Evolutionary conservation across 2,329 filamentous ascomycete genomes (phyloP), one percentile per base, ranked within the genome.

Genomic region (Ilyonectria sp.): DNA sequence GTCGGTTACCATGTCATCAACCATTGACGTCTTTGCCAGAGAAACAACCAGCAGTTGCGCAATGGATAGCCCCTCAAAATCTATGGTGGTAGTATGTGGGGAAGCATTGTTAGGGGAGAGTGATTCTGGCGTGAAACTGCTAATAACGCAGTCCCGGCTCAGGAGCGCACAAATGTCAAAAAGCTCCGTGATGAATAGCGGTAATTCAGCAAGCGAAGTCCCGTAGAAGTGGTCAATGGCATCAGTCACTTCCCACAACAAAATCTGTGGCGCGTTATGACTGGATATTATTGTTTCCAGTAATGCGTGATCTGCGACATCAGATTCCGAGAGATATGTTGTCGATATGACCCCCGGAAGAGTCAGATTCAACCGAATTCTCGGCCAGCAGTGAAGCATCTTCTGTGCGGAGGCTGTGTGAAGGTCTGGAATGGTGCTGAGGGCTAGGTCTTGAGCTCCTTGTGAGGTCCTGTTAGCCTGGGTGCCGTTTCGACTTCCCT

Each of bases 341-440:
- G 17, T 50, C 47, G 21, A 31, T 8, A 31, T 23, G 8, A 50
- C 21, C 5, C 21, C 21, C 6, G 26, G 26, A 50, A 31, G 47
- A 9, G 47, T 50, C 47, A 50, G 7, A 13, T 50, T 50, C 21
- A 50, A 17, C 19, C 47, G 13, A n/a, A 50, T 50, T 50, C 47
- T 50, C 19, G 47, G 47, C 47, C 47, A 50, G 10, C 47, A 50
- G 21, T 31, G 47, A 23, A 50, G 47, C 47, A 50, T 50, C 47
- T 50, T 50, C 13, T 23, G 21, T 10, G 21, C 47, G 17, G 47
- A 23, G 5, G 47, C 47, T 26, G 47, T 50, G 23, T 50, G 47
- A 23, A 50, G 26, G 26, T 50, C 47, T 31, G 47, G 47, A 13
- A 50, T 26, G 21, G 21, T 23, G 47, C 19, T 31, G 10, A 26